Conservation (phyloP, 768 basidiomycete species). For the Nidularia sp. region DNA sequence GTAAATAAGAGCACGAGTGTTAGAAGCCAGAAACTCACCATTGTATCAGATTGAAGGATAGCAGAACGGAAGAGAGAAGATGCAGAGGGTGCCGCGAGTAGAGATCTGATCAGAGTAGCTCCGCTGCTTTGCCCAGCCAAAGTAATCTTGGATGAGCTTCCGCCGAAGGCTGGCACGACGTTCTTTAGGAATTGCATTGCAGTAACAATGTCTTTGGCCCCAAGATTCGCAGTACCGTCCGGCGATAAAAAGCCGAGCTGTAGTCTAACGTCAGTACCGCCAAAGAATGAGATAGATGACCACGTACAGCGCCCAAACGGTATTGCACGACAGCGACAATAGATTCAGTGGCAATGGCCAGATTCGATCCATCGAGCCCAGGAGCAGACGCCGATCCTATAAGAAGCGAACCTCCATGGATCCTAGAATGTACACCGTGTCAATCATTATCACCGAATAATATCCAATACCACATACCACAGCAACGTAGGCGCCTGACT, state of each 20-base stretch:
- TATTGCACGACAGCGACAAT: conserved; percentile 85
- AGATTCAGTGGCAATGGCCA: conserved; percentile 66
- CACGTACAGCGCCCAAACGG: conserved; percentile 68
- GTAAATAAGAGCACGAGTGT: background rate
- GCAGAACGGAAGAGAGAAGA: conserved; percentile 69
- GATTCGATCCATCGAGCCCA: conserved; percentile 72
- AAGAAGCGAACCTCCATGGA: conserved; percentile 84
- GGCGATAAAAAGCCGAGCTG: conserved; percentile 78
- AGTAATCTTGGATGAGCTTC: conserved; percentile 60
- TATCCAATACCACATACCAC: conserved; percentile 39
- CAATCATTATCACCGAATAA: background rate
- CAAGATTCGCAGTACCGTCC: conserved; percentile 66
- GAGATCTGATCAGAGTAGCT: conserved; percentile 70
- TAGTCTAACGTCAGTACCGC: conserved; percentile 5
- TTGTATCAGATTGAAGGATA: conserved; percentile 85
- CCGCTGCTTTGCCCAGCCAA: conserved; percentile 84
- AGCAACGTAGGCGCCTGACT: conserved; percentile 48
- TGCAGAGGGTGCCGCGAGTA: conserved; percentile 71
- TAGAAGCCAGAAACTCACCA: conserved; percentile 41
- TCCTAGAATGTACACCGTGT: conserved; percentile 36
- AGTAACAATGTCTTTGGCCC: conserved; percentile 62
- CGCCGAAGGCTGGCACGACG: conserved; percentile 62
- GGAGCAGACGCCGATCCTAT: conserved; percentile 66
- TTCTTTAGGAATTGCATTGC: conserved; percentile 60
- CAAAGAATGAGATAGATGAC: background rate